Percentiles rank a stretch among this genome's conserved stretches.
Evolutionary conservation across 768 basidiomycete species (phyloP).

Genomic region (Termitomyces sp.): DNA sequence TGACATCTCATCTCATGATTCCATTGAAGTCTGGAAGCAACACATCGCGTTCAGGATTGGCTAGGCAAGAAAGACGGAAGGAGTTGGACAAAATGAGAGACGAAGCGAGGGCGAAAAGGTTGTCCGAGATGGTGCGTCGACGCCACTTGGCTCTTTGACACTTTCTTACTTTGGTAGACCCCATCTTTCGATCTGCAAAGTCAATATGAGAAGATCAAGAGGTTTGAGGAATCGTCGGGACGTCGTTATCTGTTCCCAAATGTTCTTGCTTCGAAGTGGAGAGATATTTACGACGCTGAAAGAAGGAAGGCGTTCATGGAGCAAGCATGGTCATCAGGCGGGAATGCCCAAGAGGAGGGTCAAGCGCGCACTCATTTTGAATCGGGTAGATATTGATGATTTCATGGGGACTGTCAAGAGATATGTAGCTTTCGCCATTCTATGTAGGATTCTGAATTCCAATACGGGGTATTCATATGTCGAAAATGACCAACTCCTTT

Average conservation of each 20-base stretch:
- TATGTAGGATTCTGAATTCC: not conserved
- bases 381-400: not conserved
- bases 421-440: not conserved
- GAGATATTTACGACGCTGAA: slow-evolving; percentile 39
- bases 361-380: slow-evolving; percentile 22
- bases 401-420: not conserved
- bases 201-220: slow-evolving; percentile 56
- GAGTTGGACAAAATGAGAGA: slow-evolving; percentile 69
- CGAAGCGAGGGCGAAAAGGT: slow-evolving; percentile 57
- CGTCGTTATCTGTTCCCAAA: slow-evolving; percentile 41
- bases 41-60: slow-evolving; percentile 42
- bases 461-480: no score
- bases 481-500: no score
- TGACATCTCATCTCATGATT: not conserved
- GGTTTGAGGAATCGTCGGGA: slow-evolving; percentile 57
- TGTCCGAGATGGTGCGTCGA: slow-evolving; percentile 47
- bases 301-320: slow-evolving; percentile 26
- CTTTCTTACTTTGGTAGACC: slow-evolving; percentile 26
- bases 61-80: slow-evolving; percentile 53
- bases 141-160: not conserved
- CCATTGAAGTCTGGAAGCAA: slow-evolving; percentile 35
- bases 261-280: slow-evolving; percentile 54
- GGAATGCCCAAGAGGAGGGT: slow-evolving; percentile 35
- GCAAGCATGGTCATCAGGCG: slow-evolving; percentile 22
- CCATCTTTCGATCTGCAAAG: slow-evolving; percentile 53